Percentiles rank a stretch among this genome's conserved stretches.
Conservation (phyloP, 495 filamentous ascomycete species). For the Penicillium robsamsonii region DNA sequence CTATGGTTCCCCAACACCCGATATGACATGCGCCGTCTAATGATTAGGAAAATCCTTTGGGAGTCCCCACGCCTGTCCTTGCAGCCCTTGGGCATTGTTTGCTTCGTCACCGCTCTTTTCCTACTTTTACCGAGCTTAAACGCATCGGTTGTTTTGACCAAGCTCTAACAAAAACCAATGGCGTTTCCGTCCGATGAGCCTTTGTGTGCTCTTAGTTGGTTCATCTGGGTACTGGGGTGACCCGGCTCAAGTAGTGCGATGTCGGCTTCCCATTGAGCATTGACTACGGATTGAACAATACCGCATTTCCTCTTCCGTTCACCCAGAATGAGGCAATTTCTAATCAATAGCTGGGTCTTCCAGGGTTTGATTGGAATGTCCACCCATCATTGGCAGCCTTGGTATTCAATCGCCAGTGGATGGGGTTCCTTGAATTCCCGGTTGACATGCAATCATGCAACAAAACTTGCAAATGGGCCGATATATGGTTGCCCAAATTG, state of each 20-base stretch:
- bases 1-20: neutral
- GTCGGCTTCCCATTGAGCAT: neutral
- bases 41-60: neutral
- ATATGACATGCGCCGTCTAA: neutral
- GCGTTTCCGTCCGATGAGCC: neutral
- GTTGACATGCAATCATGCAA: constrained; percentile 4
- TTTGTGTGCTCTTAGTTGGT: neutral
- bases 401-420: neutral
- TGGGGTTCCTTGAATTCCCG: neutral
- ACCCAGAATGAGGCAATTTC: neutral
- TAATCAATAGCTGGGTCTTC: too few species aligned
- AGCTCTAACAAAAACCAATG: neutral
- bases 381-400: neutral
- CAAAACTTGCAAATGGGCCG: neutral
- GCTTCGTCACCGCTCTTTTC: constrained; percentile 8
- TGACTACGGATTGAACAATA: neutral
- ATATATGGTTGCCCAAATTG: neutral
- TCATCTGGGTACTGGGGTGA: neutral
- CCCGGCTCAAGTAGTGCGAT: neutral
- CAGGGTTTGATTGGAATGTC: neutral
- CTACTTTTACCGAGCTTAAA: neutral
- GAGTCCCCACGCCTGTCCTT: neutral
- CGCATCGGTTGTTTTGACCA: neutral
- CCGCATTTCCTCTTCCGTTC: neutral
- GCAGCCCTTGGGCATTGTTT: constrained; percentile 1